Base-by-base conservation (phyloP, 768 basidiomycete species). In the Boletellus ananiceps region DNA sequence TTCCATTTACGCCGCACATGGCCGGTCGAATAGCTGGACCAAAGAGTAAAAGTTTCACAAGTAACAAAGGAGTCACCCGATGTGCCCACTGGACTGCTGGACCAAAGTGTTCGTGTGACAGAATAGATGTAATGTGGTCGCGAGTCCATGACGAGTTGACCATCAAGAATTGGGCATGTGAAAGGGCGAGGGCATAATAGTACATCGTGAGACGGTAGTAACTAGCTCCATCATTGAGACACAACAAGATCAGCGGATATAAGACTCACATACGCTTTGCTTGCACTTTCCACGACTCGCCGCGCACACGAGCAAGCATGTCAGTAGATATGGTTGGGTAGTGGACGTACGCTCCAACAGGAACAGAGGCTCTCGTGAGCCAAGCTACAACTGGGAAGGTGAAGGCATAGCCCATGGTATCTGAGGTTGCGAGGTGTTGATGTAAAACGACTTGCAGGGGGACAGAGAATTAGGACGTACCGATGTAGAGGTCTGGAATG, bases 351-450 rank as follows among this genome's bases (percentile, higher is more conserved):
- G 93, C 88, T 8, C 88, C 93, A 19, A 95, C 77, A 2, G 88
- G 84, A 35, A 91, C 75, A 14, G 73, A 63, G 14, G 80, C 76
- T 40, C 57, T 56, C 16, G 66, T 66, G 2, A 95, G 60, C 44
- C 81, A 68, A 0, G 79, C 69, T 8, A 93, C 83, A 27, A 88
- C 71, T 15, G 86, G 91, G 66, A 90, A 93, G 2, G 92, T 91
- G 63, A 97, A 97, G 0, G 93, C 93, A 58, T 93, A 96, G 25
- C 96, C 96, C 94, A 98, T 98, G 0, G 93, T 92, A 64, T 99
- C 95, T 96, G 57, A 12, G 2, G 38, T 40, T 35, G 36, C 18
- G 16, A 21, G 19, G 44, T 21, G n/a, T 44, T 39, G 51, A 41
- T 54, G 21, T 57, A 49, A 51, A 48, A 32, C 11, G 31, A 33